These are phyloP conservation scores for Rhynchosporium agropyri DNA, from an alignment of 2,329 filamentous ascomycete species.

Conservation along the genomic window DNA sequence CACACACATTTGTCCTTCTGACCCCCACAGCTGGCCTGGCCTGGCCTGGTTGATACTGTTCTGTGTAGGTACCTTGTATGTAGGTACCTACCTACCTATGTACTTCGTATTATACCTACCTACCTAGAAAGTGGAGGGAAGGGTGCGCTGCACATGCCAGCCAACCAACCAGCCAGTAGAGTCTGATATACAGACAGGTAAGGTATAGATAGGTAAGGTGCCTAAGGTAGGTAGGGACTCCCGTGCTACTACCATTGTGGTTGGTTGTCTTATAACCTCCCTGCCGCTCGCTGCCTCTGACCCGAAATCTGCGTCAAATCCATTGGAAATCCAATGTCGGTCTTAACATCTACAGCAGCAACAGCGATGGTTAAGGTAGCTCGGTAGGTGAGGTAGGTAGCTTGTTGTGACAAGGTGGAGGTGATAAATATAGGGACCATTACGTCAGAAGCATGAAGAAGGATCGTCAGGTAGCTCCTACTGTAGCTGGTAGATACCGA, in stretches of 20 bases:
- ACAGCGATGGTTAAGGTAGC: constrained; percentile 4
- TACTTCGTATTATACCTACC: neutral
- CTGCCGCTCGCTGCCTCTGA: too few species aligned
- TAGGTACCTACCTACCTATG: neutral
- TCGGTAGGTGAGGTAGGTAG: neutral
- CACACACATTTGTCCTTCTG: neutral
- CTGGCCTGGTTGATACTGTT: neutral
- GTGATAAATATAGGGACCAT: neutral
- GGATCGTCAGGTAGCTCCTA: too few species aligned
- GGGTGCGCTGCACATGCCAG: too few species aligned
- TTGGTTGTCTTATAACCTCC: too few species aligned
- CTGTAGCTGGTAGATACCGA: too few species aligned
- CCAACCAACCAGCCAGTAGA: too few species aligned
- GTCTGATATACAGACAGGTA: too few species aligned
- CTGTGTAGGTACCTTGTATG: neutral
- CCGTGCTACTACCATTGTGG: too few species aligned
- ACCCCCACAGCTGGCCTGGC: neutral
- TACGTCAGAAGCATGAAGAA: constrained; percentile 6
- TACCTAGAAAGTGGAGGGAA: too few species aligned
- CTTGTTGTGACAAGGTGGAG: neutral
- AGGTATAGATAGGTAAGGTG: too few species aligned
- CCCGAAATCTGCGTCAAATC: too few species aligned
- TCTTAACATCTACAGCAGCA: neutral
- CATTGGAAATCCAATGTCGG: neutral
- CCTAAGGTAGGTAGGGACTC: too few species aligned